Base-by-base conservation (phyloP, 345 rosid genomes). In the Populus nigra region DNA sequence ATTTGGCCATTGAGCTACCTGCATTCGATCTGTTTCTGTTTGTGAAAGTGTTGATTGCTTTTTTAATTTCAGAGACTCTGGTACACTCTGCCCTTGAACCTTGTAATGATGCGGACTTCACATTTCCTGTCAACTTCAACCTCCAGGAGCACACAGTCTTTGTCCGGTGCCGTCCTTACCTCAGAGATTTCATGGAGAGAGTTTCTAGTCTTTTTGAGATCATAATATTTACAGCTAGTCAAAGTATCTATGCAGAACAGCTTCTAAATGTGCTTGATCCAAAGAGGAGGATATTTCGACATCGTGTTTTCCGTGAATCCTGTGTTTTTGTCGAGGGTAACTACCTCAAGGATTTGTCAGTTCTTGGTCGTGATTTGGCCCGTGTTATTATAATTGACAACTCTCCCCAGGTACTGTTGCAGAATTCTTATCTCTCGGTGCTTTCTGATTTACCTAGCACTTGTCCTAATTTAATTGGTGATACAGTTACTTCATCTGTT, bases 201-300 rank as follows among this genome's bases (percentile, higher is more conserved):
- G 94, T 90, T 73, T 82, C 98, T 13, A 49, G 88, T 79, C 90
- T 91, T 38, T 96, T 96, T 76, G 98, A 96, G 90, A 91, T 96
- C 65, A 89, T 92, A 62, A 92, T 96, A 82, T 96, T 96, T 83
- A 96, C 99, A 29, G 99, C 99, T 61, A 96, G 99, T 83, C 98
- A 92, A 84, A 94, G 98, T 72, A 94, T 96, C 61, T 96, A 96
- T 75, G 99, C 99, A 0, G 97, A 92, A 78, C 98, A 96, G 74
- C 98, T 96, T 73, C 89, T 96, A 77, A 94, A 96, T 79, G 95
- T 96, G 79, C 98, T 96, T n/a, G 99, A 96, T 82, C 99, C 99
- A 38, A 94, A 87, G 87, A 91, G 97, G 87, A 96, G 89, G 77
- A 69, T 92, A 65, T 91, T 96, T 78, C 97, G 98, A 68, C 99